phyloP scores from a whole-genome alignment of 768 basidiomycete species.

The Russula lepida region DNA sequence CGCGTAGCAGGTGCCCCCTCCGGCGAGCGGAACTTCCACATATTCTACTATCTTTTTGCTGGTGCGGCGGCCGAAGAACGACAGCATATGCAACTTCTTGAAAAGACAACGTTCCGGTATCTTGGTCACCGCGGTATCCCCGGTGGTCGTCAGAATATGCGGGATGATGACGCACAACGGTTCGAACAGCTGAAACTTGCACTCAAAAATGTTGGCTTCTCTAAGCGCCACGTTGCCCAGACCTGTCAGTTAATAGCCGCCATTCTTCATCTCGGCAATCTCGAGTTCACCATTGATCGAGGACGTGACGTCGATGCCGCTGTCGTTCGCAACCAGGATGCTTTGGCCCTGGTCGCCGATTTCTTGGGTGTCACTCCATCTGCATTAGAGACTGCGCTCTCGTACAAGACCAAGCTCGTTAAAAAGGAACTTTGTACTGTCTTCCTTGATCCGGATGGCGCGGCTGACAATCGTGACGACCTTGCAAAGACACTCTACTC shows the following conservation, averaged over 20 bases:
- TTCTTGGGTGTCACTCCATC: conserved; percentile 77
- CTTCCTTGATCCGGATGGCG: conserved; percentile 90
- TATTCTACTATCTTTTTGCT: conserved; percentile 93
- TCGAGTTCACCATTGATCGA: conserved; percentile 84
- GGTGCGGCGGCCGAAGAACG: conserved; percentile 86
- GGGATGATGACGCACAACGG: conserved; percentile 74
- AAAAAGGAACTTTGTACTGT: conserved; percentile 97
- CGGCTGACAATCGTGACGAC: conserved; percentile 88
- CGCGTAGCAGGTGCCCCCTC: conserved; percentile 82
- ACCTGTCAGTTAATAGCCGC: conserved; percentile 92
- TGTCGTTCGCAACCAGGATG: conserved; percentile 78
- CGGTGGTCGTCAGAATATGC: conserved; percentile 37
- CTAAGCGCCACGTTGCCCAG: conserved; percentile 91
- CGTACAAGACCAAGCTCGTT: conserved; percentile 87
- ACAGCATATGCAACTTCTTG: conserved; percentile 75
- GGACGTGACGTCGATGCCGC: conserved; percentile 86
- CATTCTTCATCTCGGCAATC: conserved; percentile 92
- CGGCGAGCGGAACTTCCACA: conserved; percentile 95
- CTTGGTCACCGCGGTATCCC: conserved; percentile 59
- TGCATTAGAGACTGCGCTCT: conserved; percentile 70
- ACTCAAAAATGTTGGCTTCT: conserved; percentile 86
- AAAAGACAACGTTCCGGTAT: conserved; percentile 79
- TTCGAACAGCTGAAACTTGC: conserved; percentile 94
- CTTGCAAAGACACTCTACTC: conserved; percentile 91
- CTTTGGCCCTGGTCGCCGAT: conserved; percentile 77